Conservation (phyloP, 176 grass and related monocot species). For the Chrysopogon serrulatus region DNA sequence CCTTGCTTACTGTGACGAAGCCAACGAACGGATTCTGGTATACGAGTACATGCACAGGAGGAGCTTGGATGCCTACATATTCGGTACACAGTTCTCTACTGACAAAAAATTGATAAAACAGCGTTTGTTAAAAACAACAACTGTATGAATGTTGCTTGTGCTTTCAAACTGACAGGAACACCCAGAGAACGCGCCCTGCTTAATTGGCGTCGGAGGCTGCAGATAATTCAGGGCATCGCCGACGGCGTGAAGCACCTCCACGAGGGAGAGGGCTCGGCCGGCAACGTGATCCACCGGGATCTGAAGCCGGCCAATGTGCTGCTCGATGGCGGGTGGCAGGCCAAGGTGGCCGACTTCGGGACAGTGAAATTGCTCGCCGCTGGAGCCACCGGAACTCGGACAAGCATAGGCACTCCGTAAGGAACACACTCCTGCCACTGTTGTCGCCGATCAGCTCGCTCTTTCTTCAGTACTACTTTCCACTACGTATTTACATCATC, state of each 20-base stretch:
- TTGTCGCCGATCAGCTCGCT: background rate
- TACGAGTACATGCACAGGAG: background rate
- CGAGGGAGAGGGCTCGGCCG: background rate
- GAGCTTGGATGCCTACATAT: background rate
- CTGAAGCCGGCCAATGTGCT: background rate
- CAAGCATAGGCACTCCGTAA: background rate
- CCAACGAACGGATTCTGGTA: background rate
- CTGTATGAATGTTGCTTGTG: background rate
- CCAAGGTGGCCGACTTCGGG: background rate
- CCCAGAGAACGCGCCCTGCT: background rate
- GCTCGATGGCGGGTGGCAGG: background rate
- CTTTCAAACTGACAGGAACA: background rate
- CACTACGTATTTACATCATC: background rate
- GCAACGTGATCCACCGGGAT: constrained; percentile 2
- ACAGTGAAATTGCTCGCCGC: background rate
- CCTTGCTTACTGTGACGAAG: background rate
- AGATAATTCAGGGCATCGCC: background rate
- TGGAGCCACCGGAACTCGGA: background rate
- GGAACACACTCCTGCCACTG: too few relatives aligned
- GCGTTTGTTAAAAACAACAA: background rate
- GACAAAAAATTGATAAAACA: background rate
- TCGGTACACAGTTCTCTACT: background rate
- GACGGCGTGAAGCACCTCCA: background rate
- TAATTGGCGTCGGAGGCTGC: background rate
- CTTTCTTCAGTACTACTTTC: background rate